These are phyloP conservation scores for Dendrobium nobile DNA, from an alignment of 106 monocot species.

Conservation along the genomic window DNA sequence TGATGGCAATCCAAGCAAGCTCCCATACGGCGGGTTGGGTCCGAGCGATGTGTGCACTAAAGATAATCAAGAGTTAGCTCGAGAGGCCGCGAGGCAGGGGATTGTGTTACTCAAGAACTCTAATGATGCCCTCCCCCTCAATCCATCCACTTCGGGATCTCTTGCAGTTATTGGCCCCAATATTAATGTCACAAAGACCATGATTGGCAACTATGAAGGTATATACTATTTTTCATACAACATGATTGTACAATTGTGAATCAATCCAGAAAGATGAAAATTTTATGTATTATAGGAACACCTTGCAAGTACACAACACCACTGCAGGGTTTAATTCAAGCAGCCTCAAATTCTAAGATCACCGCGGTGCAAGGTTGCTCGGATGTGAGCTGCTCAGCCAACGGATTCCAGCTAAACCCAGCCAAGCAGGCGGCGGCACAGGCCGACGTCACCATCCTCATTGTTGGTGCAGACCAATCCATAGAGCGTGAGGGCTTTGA, in stretches of 20 bases:
- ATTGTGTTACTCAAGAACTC: constrained; percentile 91
- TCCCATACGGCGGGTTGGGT: constrained; percentile 60
- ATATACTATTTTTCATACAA: background rate
- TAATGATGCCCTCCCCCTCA: constrained; percentile 44
- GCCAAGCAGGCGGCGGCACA: constrained; percentile 58
- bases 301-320: constrained; percentile 87
- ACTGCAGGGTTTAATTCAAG: constrained; percentile 64
- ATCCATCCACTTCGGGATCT: constrained; percentile 33
- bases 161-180: constrained; percentile 94
- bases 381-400: constrained; percentile 46
- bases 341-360: constrained; percentile 10
- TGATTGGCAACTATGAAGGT: constrained; percentile 99
- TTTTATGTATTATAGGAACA: constrained; percentile 26
- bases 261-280: background rate
- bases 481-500: constrained; percentile 74
- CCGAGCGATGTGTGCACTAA: constrained; percentile 74
- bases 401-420: constrained; percentile 46
- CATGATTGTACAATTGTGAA: background rate
- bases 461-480: constrained; percentile 79
- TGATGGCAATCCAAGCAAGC: constrained; percentile 72
- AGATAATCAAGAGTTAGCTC: constrained; percentile 71
- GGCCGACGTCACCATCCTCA: constrained; percentile 72
- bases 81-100: constrained; percentile 85
- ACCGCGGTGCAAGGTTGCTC: constrained; percentile 46
- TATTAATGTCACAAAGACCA: constrained; percentile 79